Base-by-base conservation (phyloP, 2,329 filamentous ascomycete species). In the Pleomassaria siparia region DNA sequence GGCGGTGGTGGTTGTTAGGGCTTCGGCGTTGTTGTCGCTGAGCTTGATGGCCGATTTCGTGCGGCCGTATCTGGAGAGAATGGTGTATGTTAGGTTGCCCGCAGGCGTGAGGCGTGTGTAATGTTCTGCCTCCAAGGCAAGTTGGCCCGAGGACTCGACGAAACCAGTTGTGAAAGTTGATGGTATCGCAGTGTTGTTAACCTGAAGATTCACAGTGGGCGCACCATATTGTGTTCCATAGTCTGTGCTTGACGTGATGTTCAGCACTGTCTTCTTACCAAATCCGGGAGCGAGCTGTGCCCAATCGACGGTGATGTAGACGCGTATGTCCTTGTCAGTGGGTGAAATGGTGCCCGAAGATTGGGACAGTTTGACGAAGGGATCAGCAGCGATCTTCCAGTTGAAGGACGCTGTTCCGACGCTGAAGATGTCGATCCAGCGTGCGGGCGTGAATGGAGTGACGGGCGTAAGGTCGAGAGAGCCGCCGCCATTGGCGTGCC, bases 401-500 rank as follows among this genome's bases (percentile, higher is more conserved):
- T 47, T 51, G 49, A 67, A 70, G 20, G 55, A 40, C 4, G 59
- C 46, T 8, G 62, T 70, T 30, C 69, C 69, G 1, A 63, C 50
- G 20, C 61, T 62, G n/a, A 60, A 65, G 47, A 72, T 70, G 10
- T 72, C 69, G 41, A 72, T 55, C 62, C 63, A 71, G 44, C 67
- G 65, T 33, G 56, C 58, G 2, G 67, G 65, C 0, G 63, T 65
- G 47, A 59, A 71, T 12, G 69, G 69, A 2, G 65, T 65, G 13
- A 69, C 62, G 20, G 56, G 53, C 0, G 60, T 62, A 0, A 71
- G 51, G 30, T 63, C 59, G 16, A 71, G 56, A 3, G 61, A 64
- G 24, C 54, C 49, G 7, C 58, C 67, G 4, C 78, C 83, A 18
- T 75, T 69, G 18, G 63, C 55, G 60, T 86, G 84, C 66, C 76